A percentile compares a stretch with the other conserved stretches of the same genome.
phyloP scores from a whole-genome alignment of 1,284 basidiomycete species.

The Neonothopanus nambi region DNA sequence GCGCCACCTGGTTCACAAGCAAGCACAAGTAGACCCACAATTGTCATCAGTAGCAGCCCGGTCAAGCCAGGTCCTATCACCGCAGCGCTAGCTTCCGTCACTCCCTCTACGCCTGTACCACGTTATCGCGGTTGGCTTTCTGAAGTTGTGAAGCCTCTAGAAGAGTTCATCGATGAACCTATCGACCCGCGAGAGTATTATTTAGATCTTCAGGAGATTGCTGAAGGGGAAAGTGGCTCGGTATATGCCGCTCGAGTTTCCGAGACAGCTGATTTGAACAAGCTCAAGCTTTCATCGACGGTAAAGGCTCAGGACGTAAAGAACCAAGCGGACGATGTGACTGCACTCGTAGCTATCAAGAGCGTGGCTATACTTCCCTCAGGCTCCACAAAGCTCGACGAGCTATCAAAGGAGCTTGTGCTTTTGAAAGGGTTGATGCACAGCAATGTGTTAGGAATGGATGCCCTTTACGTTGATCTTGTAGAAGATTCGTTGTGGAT shows the following conservation, averaged over 20 bases:
- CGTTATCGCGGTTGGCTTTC: conserved; percentile 57
- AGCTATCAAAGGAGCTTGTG: conserved; percentile 58
- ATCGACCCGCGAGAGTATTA: conserved; percentile 63
- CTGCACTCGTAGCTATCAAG: conserved; percentile 70
- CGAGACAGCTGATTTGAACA: conserved; percentile 31
- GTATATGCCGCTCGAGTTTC: conserved; percentile 63
- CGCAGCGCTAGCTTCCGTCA: conserved; percentile 5
- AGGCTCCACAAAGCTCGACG: conserved; percentile 60
- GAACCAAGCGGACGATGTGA: conserved; percentile 29
- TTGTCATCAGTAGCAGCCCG: conserved; percentile 31
- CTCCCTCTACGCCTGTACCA: conserved; percentile 27
- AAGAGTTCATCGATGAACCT: conserved; percentile 61
- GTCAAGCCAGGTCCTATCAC: conserved; percentile 8
- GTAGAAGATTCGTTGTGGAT: conserved; percentile 75
- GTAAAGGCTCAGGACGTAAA: conserved; percentile 37
- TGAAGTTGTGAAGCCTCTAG: conserved; percentile 59
- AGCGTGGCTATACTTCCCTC: conserved; percentile 59
- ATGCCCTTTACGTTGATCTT: conserved; percentile 67
- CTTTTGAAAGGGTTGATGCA: conserved; percentile 58
- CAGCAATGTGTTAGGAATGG: conserved; percentile 62
- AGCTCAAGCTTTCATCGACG: conserved; percentile 37
- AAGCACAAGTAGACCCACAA: conserved; percentile 27
- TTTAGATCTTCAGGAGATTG: conserved; percentile 68
- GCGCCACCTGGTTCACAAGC: neutral
- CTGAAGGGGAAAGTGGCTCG: conserved; percentile 76